A percentile compares a stretch with the other conserved stretches of the same genome.
Conservation (phyloP, 495 filamentous ascomycete species). For the Hypoxylon perforatum region DNA sequence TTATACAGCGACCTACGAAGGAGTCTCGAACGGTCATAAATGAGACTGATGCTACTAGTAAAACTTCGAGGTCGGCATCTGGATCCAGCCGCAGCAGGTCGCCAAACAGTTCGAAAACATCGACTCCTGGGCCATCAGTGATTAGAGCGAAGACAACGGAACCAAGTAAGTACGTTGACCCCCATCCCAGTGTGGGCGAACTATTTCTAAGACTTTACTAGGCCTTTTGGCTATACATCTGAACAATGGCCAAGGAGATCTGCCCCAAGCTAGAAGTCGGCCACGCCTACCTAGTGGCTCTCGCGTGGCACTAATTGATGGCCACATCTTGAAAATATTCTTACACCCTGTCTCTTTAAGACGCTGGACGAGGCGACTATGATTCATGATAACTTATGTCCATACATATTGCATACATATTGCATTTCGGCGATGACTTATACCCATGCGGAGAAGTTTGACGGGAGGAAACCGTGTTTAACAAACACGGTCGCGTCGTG, state of each 20-base stretch:
- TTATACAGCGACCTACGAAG: conserved; percentile 27
- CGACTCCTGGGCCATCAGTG: conserved; percentile 26
- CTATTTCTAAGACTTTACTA: conserved; percentile 11
- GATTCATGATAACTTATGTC: not conserved
- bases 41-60: not conserved
- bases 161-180: conserved; percentile 42
- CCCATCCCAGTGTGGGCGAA: not conserved
- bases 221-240: conserved; percentile 46
- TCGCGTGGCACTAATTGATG: conserved; percentile 21
- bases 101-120: conserved; percentile 25
- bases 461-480: not conserved
- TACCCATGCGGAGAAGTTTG: conserved; percentile 15
- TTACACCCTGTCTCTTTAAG: not conserved
- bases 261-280: conserved; percentile 36
- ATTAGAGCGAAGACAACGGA: conserved; percentile 33
- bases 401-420: no score
- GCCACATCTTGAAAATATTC: conserved; percentile 28
- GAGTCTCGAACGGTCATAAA: conserved; percentile 7
- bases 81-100: conserved; percentile 26
- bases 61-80: conserved; percentile 16
- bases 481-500: no score
- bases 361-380: conserved; percentile 2
- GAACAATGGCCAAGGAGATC: conserved; percentile 47
- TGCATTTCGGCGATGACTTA: conserved; percentile 23
- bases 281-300: not conserved